Base-by-base conservation (phyloP, 2,329 filamentous ascomycete species). In the Cercospora canescens region DNA sequence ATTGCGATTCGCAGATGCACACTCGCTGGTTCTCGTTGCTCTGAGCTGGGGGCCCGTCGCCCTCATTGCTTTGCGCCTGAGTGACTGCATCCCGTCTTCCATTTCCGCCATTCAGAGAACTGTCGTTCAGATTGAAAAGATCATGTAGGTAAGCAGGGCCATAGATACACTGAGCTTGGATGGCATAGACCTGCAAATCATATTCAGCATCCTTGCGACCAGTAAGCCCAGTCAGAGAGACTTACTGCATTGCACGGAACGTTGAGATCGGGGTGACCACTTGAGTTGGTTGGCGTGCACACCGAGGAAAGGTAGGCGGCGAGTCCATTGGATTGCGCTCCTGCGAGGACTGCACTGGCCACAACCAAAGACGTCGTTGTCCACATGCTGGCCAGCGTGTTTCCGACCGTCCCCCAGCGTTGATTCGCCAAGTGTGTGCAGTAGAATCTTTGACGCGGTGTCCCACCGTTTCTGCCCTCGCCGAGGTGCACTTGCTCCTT, bases 1-100 rank as follows among this genome's bases (percentile, higher is more conserved):
- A 74, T 32, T 73, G 71, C 16, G 65, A 69, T 52, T 73, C 61
- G 69, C 74, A 76, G 55, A 75, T 41, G 57, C 73, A 76, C 24
- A 67, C 63, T 18, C 71, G 69, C 52, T 75, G 72, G n/a, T 69
- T 72, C n/a, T 64, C 65, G 66, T 69, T 67, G 26, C 62, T 64
- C n/a, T 69, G 69, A 48, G 34, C 48, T 9, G 62, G 14, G 6
- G 62, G 59, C n/a, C 5, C 55, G n/a, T 11, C 9, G 39, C 61
- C 30, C 39, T 39, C 50, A 37, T 45, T 37, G 12, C 16, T 55
- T 34, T 55, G 52, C 30, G 52, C 32, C 28, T 34, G 28, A 3
- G 52, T 7, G 18, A 32, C 28, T 55, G 28, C 28, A 16, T 56
- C 34, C 50, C 21, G 56, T 28, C 34, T 30, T 30, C 35, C 50